These are phyloP conservation scores for Thalassia testudinum DNA, from an alignment of 116 monocot genomes.

Conservation along the genomic window DNA sequence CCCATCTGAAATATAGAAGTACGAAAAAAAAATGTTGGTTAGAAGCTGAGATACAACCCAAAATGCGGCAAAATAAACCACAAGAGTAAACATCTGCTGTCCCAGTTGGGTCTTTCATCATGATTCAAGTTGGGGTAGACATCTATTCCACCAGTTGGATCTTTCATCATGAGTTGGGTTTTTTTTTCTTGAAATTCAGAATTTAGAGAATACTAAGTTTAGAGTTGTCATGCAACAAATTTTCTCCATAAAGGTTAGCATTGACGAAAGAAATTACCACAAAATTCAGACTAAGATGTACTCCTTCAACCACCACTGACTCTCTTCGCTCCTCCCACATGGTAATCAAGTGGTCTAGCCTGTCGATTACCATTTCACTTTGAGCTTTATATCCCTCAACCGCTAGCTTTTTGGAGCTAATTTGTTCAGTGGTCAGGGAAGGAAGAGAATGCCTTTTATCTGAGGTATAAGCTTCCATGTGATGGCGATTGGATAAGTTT, in stretches of 20 bases:
- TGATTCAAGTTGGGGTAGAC: too few relatives aligned
- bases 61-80: too few relatives aligned
- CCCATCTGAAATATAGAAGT: conserved; percentile 21
- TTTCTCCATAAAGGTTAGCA: too few relatives aligned
- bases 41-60: too few relatives aligned
- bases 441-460: not conserved
- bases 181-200: too few relatives aligned
- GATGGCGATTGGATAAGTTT: not conserved
- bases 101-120: too few relatives aligned
- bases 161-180: too few relatives aligned
- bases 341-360: conserved; percentile 38
- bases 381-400: conserved; percentile 44
- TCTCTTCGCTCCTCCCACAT: conserved; percentile 38
- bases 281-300: conserved; percentile 41
- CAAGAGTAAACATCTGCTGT: too few relatives aligned
- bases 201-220: too few relatives aligned
- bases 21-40: not conserved
- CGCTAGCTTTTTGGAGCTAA: conserved; percentile 1
- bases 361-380: conserved; percentile 55
- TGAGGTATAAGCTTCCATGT: not conserved
- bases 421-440: not conserved
- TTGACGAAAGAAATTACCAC: conserved; percentile 14
- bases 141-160: too few relatives aligned
- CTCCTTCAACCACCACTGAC: conserved; percentile 23
- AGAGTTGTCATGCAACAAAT: too few relatives aligned